Evolutionary conservation across 345 rosid genomes (phyloP).

Genomic region (Chamaenerion angustifolium): DNA sequence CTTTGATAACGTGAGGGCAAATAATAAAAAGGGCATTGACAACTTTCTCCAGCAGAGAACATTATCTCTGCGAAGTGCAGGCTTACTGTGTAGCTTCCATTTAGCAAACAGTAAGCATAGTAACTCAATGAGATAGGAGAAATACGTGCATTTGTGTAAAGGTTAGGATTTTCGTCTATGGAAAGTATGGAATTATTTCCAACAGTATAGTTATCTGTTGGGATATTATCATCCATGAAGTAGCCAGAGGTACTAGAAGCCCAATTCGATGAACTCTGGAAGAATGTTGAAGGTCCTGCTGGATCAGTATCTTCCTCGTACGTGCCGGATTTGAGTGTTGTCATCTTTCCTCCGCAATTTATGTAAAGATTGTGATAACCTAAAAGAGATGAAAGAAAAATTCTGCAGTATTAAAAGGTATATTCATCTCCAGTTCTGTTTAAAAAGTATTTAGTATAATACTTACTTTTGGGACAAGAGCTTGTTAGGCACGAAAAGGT

Average conservation of each 20-base stretch:
- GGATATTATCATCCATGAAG: slow-evolving; percentile 25
- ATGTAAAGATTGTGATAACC: background rate
- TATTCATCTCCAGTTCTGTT: background rate
- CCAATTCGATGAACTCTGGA: background rate
- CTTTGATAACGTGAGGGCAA: too few relatives aligned
- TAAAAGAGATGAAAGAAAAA: background rate
- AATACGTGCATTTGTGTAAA: slow-evolving; percentile 28
- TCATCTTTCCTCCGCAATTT: slow-evolving; percentile 5
- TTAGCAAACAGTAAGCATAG: slow-evolving; percentile 15
- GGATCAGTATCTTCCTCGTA: background rate
- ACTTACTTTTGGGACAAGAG: background rate
- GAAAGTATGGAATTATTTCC: slow-evolving; percentile 12
- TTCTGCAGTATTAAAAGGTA: background rate
- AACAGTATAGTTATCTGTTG: slow-evolving; percentile 11
- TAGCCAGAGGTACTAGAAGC: slow-evolving; percentile 40
- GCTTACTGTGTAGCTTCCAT: slow-evolving; percentile 11
- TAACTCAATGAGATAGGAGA: slow-evolving; percentile 37
- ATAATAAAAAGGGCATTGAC: too few relatives aligned
- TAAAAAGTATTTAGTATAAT: background rate
- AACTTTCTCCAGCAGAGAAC: slow-evolving; percentile 11
- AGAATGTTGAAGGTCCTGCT: background rate
- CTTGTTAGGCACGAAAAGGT: background rate
- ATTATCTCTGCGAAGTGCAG: slow-evolving; percentile 20
- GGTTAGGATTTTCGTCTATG: slow-evolving; percentile 9
- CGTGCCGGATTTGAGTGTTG: rapidly evolving